Conservation (phyloP, 2,329 filamentous ascomycete genomes). For the Scedosporium aurantiacum region DNA sequence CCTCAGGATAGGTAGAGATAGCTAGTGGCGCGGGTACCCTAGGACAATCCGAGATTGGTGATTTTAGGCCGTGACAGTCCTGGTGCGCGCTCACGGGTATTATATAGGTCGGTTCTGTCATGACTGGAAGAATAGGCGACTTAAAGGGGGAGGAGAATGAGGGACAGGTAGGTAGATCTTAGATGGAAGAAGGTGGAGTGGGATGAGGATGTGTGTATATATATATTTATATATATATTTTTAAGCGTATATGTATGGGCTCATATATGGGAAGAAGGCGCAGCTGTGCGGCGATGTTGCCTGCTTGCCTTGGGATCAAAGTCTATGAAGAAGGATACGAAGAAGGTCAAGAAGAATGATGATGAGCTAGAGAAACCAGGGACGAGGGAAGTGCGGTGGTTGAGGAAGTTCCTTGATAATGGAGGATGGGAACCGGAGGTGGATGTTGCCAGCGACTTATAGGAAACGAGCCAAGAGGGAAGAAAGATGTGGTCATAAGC, state of each 20-base stretch:
- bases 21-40: neutral
- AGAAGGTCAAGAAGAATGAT: neutral
- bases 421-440: neutral
- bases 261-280: neutral
- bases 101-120: conserved; percentile 4
- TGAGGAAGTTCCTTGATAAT: neutral
- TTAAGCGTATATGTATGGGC: neutral
- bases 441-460: conserved; percentile 3
- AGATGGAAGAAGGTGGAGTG: neutral
- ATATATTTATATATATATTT: neutral
- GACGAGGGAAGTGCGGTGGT: neutral
- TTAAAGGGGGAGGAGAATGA: neutral
- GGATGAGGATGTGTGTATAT: neutral
- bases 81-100: neutral
- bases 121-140: neutral
- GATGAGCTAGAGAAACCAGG: neutral
- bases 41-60: neutral
- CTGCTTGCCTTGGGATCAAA: neutral
- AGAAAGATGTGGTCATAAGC: neutral
- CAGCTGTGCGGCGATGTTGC: neutral
- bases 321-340: neutral
- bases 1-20: neutral
- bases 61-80: neutral
- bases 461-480: neutral
- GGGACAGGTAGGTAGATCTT: neutral